Percentiles rank a stretch among this genome's conserved stretches.
These are phyloP conservation scores for Hypomyces perniciosus DNA, from an alignment of 2,329 filamentous ascomycete genomes.

Conservation along the genomic window DNA sequence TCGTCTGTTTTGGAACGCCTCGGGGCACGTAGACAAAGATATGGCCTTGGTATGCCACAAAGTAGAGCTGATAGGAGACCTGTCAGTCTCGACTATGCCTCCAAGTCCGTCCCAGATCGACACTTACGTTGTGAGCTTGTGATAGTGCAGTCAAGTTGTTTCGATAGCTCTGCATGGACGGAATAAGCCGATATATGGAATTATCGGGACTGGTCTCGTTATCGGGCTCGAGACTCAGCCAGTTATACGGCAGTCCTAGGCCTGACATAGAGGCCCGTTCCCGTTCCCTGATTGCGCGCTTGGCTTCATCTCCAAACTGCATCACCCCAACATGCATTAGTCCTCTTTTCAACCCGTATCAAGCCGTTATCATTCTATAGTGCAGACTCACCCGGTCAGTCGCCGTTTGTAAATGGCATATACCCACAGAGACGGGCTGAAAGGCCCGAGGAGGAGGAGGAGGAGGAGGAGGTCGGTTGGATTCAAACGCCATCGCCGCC, in stretches of 20 bases:
- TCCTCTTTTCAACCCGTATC: background rate
- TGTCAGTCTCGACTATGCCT: constrained; percentile 2
- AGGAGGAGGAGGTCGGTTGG: background rate
- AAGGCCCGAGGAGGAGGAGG: background rate
- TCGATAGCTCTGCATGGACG: constrained; percentile 35
- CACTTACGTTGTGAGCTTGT: constrained; percentile 47
- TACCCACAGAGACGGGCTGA: constrained; percentile 26
- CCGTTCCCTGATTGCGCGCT: constrained; percentile 28
- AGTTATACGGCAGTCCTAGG: constrained; percentile 23
- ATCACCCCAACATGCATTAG: background rate
- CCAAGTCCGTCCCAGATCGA: background rate
- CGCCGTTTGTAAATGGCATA: constrained; percentile 32
- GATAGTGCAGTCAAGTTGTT: constrained; percentile 55
- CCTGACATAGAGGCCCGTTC: constrained; percentile 25
- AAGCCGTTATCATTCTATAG: background rate
- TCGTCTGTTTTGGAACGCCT: constrained; percentile 39
- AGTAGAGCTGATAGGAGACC: constrained; percentile 44
- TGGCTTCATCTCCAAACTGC: constrained; percentile 34
- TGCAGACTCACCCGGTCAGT: constrained; percentile 28
- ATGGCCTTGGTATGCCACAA: constrained; percentile 50
- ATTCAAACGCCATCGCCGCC: constrained; percentile 14
- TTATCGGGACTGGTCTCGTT: constrained; percentile 10
- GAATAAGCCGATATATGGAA: constrained; percentile 27
- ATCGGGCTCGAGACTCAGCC: constrained; percentile 23
- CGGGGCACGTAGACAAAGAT: constrained; percentile 53